A percentile compares a stretch with the other conserved stretches of the same genome.
Evolutionary conservation across 495 filamentous ascomycete species (phyloP).

Genomic region (Gamarada debralockiae): DNA sequence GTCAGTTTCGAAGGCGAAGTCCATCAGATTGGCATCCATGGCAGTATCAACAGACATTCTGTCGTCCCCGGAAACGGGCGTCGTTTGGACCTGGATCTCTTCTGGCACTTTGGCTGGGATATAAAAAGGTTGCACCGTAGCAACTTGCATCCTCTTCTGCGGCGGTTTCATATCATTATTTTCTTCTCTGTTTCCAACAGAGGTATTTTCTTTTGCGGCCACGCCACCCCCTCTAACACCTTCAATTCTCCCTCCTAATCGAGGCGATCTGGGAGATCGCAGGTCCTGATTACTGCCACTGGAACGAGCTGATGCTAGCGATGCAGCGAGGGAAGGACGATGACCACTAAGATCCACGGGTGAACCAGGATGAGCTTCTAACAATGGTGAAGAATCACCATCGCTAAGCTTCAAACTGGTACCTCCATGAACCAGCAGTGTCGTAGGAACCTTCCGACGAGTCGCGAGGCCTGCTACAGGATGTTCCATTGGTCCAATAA

Average conservation of each 20-base stretch:
- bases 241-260: slow-evolving; percentile 27
- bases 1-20: slow-evolving; percentile 20
- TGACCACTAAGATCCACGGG: slow-evolving; percentile 20
- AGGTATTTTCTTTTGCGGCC: slow-evolving; percentile 45
- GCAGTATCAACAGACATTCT: slow-evolving; percentile 17
- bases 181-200: slow-evolving; percentile 19
- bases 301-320: slow-evolving; percentile 15
- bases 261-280: slow-evolving; percentile 27
- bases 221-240: slow-evolving; percentile 40
- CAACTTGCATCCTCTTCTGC: slow-evolving; percentile 27
- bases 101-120: slow-evolving; percentile 35
- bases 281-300: slow-evolving; percentile 32
- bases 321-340: slow-evolving; percentile 19
- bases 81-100: slow-evolving; percentile 16
- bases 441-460: slow-evolving; percentile 9
- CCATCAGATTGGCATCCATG: slow-evolving; percentile 14
- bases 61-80: slow-evolving; percentile 1
- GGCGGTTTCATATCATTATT: slow-evolving; percentile 28
- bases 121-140: slow-evolving; percentile 23
- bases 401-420: slow-evolving; percentile 27
- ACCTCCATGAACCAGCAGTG: slow-evolving; percentile 17
- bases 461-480: slow-evolving; percentile 14
- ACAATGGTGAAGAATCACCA: slow-evolving; percentile 18
- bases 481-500: slow-evolving; percentile 20
- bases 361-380: slow-evolving; percentile 27